Conservation (phyloP, 768 basidiomycete genomes). For the Boletus insuetus region DNA sequence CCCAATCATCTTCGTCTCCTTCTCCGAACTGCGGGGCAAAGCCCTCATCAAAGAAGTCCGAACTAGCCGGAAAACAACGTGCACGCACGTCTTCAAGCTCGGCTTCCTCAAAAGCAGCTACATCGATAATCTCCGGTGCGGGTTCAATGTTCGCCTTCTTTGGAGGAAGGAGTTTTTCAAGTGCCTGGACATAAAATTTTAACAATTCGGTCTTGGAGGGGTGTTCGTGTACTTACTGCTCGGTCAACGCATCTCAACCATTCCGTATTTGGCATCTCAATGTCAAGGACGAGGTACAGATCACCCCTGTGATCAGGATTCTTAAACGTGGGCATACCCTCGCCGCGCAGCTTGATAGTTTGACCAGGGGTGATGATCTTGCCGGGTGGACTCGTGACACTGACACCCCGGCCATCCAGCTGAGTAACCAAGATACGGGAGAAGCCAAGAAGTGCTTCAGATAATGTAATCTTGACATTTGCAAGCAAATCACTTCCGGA, state of each 20-base stretch:
- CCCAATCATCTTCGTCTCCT: conserved; percentile 66
- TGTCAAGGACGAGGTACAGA: conserved; percentile 74
- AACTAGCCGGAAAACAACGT: conserved; percentile 69
- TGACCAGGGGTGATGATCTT: conserved; percentile 75
- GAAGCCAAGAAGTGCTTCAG: conserved; percentile 95
- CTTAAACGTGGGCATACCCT: conserved; percentile 87
- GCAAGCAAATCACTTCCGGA: conserved; percentile 79
- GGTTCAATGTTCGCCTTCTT: conserved; percentile 76
- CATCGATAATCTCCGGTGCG: conserved; percentile 65
- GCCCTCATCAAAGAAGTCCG: conserved; percentile 74
- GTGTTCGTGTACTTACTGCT: conserved; percentile 40
- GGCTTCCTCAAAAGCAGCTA: conserved; percentile 69
- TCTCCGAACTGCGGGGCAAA: conserved; percentile 72
- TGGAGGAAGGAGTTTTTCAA: conserved; percentile 68
- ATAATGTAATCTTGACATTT: conserved; percentile 81
- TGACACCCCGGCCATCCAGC: conserved; percentile 90
- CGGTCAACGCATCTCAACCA: conserved; percentile 72
- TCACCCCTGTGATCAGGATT: conserved; percentile 69
- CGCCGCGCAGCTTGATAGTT: conserved; percentile 71
- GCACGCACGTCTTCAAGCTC: conserved; percentile 83
- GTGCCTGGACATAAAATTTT: conserved; percentile 43
- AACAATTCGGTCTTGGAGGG: background rate
- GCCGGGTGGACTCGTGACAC: conserved; percentile 67
- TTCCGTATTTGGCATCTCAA: conserved; percentile 83
- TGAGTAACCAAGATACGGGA: conserved; percentile 87